These are phyloP conservation scores for Agrocybe praecox DNA, from an alignment of 768 basidiomycete genomes.

Conservation along the genomic window DNA sequence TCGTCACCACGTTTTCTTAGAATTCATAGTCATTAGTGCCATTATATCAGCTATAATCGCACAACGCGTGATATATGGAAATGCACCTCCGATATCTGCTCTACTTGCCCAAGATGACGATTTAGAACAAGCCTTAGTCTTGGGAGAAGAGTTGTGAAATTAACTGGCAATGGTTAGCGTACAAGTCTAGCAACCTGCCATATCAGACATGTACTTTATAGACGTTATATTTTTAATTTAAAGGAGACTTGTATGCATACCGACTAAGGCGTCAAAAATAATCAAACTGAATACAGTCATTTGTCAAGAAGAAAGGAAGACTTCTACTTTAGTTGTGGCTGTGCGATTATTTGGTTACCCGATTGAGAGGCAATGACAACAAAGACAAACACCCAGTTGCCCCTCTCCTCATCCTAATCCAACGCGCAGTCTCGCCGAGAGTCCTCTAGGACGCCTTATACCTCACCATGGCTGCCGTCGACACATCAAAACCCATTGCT, in stretches of 20 bases:
- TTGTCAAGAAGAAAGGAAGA: too few species aligned
- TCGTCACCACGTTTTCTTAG: conserved; percentile 3
- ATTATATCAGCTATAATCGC: conserved; percentile 55
- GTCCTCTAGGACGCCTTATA: conserved; percentile 21
- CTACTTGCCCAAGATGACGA: conserved; percentile 65
- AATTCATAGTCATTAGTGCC: neutral
- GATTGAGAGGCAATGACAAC: neutral
- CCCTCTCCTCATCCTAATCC: conserved; percentile 15
- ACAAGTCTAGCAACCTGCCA: neutral
- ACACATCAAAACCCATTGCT: conserved; percentile 75
- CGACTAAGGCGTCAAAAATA: too few species aligned
- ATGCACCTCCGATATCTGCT: conserved; percentile 55
- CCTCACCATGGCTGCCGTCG: conserved; percentile 45
- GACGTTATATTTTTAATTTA: too few species aligned
- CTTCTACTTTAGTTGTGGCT: conserved; percentile 8
- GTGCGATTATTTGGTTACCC: conserved; percentile 7
- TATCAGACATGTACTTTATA: neutral
- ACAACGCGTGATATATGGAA: conserved; percentile 79
- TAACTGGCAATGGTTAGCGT: too few species aligned
- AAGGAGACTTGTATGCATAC: neutral
- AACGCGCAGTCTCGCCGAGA: conserved; percentile 22
- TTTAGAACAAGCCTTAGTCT: conserved; percentile 72
- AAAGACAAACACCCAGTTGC: conserved; percentile 15
- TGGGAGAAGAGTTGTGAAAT: conserved; percentile 49
- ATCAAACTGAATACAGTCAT: too few species aligned